Percentiles rank a stretch among this genome's conserved stretches.
These are phyloP conservation scores for Marchantia paleacea DNA, from an alignment of 225 moss, liverwort and hornwort genomes.

Conservation along the genomic window DNA sequence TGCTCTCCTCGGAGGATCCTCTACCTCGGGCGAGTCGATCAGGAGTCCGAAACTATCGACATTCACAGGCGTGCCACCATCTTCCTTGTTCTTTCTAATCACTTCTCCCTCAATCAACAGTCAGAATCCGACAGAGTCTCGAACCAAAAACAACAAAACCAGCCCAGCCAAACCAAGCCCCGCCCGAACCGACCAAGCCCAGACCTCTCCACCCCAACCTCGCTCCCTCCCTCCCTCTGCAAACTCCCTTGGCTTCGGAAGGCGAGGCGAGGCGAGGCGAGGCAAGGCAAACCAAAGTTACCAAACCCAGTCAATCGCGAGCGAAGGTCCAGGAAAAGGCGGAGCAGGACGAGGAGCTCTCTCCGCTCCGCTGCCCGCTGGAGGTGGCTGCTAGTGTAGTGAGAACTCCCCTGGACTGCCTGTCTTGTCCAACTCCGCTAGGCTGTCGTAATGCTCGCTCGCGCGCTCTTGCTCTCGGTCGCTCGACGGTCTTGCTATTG, in stretches of 20 bases:
- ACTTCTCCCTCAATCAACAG: not conserved
- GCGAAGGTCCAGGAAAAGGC: not conserved
- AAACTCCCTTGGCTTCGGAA: not conserved
- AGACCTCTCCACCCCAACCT: not conserved
- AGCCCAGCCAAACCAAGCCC: not conserved
- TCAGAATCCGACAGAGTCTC: not conserved
- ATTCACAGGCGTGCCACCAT: constrained; percentile 4
- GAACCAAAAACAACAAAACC: too few species aligned
- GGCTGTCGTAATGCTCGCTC: not conserved
- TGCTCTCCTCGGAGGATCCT: not conserved
- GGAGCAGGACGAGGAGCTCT: not conserved
- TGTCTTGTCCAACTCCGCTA: not conserved
- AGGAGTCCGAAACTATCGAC: not conserved
- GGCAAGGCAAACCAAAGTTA: not conserved
- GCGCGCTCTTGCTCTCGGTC: too few species aligned
- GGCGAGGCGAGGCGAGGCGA: not conserved
- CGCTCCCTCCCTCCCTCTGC: not conserved
- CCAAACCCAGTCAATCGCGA: not conserved
- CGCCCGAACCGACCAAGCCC: not conserved
- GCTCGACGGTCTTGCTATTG: too few species aligned
- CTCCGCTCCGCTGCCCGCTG: not conserved
- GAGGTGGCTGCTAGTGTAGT: too few species aligned
- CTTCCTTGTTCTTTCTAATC: not conserved
- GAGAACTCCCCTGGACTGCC: not conserved
- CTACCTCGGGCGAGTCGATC: constrained; percentile 6